phyloP scores from a whole-genome alignment of 2,329 filamentous ascomycete genomes.

The Botrytis fragariae region DNA sequence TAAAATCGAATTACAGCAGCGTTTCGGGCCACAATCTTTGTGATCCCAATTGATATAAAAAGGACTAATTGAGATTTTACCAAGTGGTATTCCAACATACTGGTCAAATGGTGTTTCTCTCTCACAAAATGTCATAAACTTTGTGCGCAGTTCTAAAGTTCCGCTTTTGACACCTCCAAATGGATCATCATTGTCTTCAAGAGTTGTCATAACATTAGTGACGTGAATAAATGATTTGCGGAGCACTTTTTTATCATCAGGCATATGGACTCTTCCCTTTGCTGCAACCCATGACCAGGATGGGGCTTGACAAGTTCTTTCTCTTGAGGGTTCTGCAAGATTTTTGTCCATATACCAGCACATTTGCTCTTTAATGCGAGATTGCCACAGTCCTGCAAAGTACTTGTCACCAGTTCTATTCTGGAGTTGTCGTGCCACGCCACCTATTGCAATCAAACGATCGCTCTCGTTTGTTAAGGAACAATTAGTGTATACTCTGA shows the following conservation, averaged over 20 bases:
- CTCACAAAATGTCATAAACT: fast-evolving
- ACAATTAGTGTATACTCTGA: fast-evolving
- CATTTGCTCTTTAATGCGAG: background rate
- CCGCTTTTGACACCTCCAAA: background rate
- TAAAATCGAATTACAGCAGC: fast-evolving
- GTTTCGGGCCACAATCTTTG: fast-evolving
- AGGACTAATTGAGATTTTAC: fast-evolving
- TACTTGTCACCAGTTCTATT: background rate
- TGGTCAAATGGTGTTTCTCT: no score
- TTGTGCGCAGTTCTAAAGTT: background rate
- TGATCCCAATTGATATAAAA: fast-evolving
- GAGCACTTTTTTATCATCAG: fast-evolving
- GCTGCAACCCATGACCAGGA: background rate
- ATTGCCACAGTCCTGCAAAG: background rate
- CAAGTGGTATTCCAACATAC: fast-evolving
- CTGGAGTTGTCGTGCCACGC: no score
- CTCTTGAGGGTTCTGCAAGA: no score
- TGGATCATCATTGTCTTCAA: background rate
- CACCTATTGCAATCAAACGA: no score
- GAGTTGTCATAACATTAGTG: fast-evolving
- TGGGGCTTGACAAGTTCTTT: background rate
- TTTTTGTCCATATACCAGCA: background rate
- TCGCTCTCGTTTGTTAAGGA: no score
- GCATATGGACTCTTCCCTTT: fast-evolving
- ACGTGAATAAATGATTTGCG: fast-evolving